Percentiles rank a stretch among this genome's conserved stretches.
Evolutionary conservation across 129 eudicot genomes (phyloP).

Genomic region (Arctium minus): DNA sequence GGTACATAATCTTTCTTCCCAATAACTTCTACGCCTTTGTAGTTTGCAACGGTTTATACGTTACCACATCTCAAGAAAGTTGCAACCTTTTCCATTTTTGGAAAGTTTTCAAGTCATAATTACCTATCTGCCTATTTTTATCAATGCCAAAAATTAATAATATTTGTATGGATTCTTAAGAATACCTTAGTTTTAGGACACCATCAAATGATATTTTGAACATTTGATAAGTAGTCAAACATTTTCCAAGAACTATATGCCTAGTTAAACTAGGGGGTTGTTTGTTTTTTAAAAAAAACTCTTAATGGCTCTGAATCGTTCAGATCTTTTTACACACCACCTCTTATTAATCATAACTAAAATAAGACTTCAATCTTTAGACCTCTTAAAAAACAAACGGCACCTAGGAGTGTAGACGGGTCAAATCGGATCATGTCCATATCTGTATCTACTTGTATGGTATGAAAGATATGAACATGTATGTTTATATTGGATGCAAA

Average conservation of each 20-base stretch:
- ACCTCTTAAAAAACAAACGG: too few relatives aligned
- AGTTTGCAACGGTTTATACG: not conserved
- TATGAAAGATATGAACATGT: not conserved
- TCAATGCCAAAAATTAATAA: not conserved
- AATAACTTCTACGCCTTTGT: not conserved
- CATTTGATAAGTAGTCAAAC: not conserved
- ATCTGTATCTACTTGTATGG: not conserved
- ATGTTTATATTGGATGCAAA: not conserved
- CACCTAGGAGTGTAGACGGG: not conserved
- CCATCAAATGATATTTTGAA: not conserved
- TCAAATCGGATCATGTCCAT: not conserved
- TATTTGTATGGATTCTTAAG: not conserved
- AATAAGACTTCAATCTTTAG: too few relatives aligned
- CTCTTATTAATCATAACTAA: too few relatives aligned
- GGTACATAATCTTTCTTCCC: slow-evolving; percentile 32
- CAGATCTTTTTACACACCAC: too few relatives aligned
- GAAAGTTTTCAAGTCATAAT: not conserved
- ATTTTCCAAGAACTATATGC: not conserved
- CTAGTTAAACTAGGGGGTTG: not conserved
- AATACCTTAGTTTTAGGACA: not conserved
- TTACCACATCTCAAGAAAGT: not conserved
- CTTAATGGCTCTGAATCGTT: too few relatives aligned
- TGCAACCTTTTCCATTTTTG: not conserved
- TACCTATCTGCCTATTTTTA: not conserved
- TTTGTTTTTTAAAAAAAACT: too few relatives aligned